Evolutionary conservation across 106 monocot genomes (phyloP).

Genomic region (Triglochin maritima): DNA sequence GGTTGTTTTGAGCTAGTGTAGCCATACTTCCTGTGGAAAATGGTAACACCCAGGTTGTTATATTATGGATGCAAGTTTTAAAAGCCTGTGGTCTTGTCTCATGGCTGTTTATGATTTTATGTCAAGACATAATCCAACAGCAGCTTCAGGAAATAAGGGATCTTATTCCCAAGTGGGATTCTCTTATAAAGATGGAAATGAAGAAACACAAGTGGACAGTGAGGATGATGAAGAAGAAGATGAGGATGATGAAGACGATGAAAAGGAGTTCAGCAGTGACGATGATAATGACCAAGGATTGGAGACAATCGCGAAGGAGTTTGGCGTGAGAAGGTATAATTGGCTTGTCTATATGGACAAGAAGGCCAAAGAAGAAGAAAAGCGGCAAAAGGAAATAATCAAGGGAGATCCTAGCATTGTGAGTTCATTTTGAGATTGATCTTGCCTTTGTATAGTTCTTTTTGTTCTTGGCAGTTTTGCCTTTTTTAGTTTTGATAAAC

Average conservation of each 20-base stretch:
- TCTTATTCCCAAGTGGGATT: constrained; percentile 96
- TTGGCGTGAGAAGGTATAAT: constrained; percentile 95
- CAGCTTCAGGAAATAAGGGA: constrained; percentile 53
- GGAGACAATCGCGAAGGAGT: constrained; percentile 86
- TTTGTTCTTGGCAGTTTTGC: not conserved
- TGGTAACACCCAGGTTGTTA: too few species aligned
- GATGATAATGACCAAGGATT: constrained; percentile 90
- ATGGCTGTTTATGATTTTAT: not conserved
- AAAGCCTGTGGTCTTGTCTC: too few species aligned
- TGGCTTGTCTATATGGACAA: constrained; percentile 99
- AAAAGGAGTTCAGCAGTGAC: constrained; percentile 92
- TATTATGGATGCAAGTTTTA: too few species aligned
- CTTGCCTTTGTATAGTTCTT: not conserved
- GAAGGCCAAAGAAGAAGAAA: constrained; percentile 95
- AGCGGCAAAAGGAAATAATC: constrained; percentile 87
- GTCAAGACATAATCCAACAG: constrained; percentile 40
- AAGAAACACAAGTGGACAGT: constrained; percentile 42
- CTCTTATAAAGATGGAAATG: constrained; percentile 77
- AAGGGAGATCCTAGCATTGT: constrained; percentile 92
- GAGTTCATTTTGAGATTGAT: constrained; percentile 22
- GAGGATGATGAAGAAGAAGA: constrained; percentile 68
- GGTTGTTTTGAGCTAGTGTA: too few species aligned
- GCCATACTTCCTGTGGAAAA: too few species aligned
- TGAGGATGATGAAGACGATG: constrained; percentile 83
- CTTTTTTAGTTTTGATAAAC: not conserved